Base-by-base conservation (phyloP, 116 monocot species). In the Posidonia oceanica region DNA sequence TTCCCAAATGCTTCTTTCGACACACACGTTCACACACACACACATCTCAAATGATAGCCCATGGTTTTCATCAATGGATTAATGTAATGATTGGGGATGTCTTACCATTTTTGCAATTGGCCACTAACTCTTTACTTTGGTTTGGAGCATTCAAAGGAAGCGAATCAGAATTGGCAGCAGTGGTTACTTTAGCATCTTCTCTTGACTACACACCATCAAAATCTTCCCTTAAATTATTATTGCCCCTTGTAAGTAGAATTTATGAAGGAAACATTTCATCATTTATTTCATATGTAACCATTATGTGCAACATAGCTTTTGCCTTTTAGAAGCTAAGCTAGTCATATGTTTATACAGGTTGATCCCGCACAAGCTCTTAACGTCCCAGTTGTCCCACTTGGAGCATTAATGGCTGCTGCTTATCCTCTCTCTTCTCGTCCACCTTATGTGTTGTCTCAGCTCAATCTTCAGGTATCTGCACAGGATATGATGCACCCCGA, bases 401-500 rank as follows among this genome's bases (percentile, higher is more conserved):
- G 97, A 60, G 82, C 87, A 74, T 67, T 98, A 64, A 52, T 98
- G 69, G 80, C 92, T 65, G 89, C 89, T 75, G 87, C 82, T 61
- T 86, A 92, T 79, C 88, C 89, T 54, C 81, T 89, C 59, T 69
- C 90, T 69, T 81, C 80, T 72, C 79, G 85, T 51, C 85, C 97
- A 59, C 97, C 97, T 16, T 98, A 92, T 74, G 80, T 82, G 53
- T 70, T 92, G 64, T 92, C 97, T 64, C 92, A 90, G 92, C 78
- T 98, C 56, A 92, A 82, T 79, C 37, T 74, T 69, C 92, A 87
- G 74, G 80, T 98, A 68, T 90, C 97, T 64, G 89, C 93, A 59
- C 84, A 82, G 64, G 86, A 87, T 39, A 98, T 98, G 97, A 98
- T 98, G 97, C 87, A 92, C 71, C 92, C 97, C 55, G 97, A 98